phyloP scores from a whole-genome alignment of 192 early-diverging fungal genomes.

The Funneliformis geosporum region DNA sequence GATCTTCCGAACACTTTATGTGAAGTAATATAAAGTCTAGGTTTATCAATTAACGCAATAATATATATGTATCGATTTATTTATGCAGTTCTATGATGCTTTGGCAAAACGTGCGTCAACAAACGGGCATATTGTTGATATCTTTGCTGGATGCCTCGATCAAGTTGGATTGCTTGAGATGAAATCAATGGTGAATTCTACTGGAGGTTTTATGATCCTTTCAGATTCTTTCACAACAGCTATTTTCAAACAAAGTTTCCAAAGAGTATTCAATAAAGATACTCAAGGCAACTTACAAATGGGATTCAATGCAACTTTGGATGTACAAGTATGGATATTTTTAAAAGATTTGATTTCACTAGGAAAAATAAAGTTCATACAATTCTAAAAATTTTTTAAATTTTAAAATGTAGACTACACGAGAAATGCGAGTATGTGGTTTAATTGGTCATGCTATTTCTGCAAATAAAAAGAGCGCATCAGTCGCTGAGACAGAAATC shows the following conservation, averaged over 20 bases:
- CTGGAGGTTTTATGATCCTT: slow-evolving; percentile 92
- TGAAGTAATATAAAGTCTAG: neutral
- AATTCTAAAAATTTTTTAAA: neutral
- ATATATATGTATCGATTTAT: neutral
- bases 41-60: neutral
- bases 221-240: slow-evolving; percentile 94
- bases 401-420: slow-evolving; percentile 69
- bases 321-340: slow-evolving; percentile 74
- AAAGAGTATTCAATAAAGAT: slow-evolving; percentile 92
- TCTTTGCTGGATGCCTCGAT: slow-evolving; percentile 97
- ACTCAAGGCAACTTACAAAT: slow-evolving; percentile 83
- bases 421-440: slow-evolving; percentile 94
- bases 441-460: slow-evolving; percentile 96
- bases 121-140: slow-evolving; percentile 91
- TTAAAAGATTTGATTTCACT: neutral
- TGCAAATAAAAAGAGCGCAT: slow-evolving; percentile 83
- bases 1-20: neutral
- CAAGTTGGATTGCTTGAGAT: slow-evolving; percentile 97
- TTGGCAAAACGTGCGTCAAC: slow-evolving; percentile 84
- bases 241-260: slow-evolving; percentile 98
- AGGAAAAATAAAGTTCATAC: neutral
- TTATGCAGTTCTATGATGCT: slow-evolving; percentile 81
- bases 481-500: slow-evolving; percentile 97
- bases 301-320: slow-evolving; percentile 97
- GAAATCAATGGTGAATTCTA: slow-evolving; percentile 85